Percentiles rank a stretch among this genome's conserved stretches.
phyloP scores from a whole-genome alignment of 306 rosid genomes.

The Echinosophora koreensis region DNA sequence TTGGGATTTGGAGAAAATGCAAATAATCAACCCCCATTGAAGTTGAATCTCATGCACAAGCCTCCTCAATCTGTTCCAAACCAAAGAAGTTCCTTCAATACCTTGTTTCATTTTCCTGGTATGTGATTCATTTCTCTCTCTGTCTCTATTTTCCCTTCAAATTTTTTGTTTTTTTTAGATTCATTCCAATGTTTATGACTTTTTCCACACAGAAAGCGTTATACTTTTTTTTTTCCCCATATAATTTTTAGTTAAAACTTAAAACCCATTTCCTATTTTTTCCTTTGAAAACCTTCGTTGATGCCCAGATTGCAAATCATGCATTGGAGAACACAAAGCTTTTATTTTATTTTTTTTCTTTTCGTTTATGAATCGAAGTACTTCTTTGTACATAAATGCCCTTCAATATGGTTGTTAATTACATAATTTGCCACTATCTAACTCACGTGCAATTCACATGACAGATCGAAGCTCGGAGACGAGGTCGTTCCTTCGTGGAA shows the following conservation, averaged over 20 bases:
- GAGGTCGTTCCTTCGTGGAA: conserved; percentile 61
- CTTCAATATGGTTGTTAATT: conserved; percentile 6
- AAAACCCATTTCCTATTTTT: conserved; percentile 5
- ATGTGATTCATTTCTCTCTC: background rate
- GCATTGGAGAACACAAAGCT: conserved; percentile 17
- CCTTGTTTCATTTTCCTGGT: conserved; percentile 68
- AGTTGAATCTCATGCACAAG: conserved; percentile 54
- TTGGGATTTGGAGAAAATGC: conserved; percentile 56
- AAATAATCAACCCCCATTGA: conserved; percentile 24
- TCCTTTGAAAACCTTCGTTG: background rate
- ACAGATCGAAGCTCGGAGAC: conserved; percentile 66
- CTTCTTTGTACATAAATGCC: background rate
- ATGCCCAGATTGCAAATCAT: conserved; percentile 21
- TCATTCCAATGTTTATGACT: too few relatives aligned
- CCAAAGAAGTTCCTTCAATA: conserved; percentile 57
- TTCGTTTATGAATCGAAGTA: background rate
- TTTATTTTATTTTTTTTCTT: background rate
- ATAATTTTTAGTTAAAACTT: background rate
- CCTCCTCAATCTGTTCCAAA: conserved; percentile 54
- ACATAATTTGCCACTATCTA: conserved; percentile 28
- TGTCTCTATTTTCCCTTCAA: background rate
- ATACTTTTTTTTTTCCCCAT: background rate
- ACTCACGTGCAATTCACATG: conserved; percentile 31
- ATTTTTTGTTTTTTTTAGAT: background rate
- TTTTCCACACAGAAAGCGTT: background rate